Conservation (phyloP, 805 yeast genomes). For the Henningerozyma blattae region DNA sequence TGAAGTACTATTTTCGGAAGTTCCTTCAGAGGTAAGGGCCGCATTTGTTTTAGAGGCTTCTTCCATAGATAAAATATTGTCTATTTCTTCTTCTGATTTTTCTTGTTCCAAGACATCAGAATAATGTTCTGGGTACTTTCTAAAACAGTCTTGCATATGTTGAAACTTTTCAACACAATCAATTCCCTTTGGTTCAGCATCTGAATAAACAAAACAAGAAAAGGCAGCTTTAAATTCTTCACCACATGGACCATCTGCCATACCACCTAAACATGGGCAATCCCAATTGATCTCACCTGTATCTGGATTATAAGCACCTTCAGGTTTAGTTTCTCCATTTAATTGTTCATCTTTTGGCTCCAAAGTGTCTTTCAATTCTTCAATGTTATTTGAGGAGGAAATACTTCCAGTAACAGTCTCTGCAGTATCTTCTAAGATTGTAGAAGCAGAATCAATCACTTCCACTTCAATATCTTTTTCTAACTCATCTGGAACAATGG, state of each 20-base stretch:
- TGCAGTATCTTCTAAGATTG: background rate
- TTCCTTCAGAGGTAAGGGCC: too few relatives aligned
- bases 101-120: slow-evolving; percentile 51
- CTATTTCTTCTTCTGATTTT: slow-evolving; percentile 4
- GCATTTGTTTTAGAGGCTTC: too few relatives aligned
- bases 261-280: slow-evolving; percentile 98
- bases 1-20: too few relatives aligned
- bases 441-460: background rate
- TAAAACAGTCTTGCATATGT: slow-evolving; percentile 86
- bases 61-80: background rate
- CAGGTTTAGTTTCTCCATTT: slow-evolving; percentile 30
- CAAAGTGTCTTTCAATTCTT: background rate
- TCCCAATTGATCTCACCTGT: slow-evolving; percentile 99
- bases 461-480: slow-evolving; percentile 1
- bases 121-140: slow-evolving; percentile 83
- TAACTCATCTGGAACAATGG: slow-evolving; percentile 1
- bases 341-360: background rate
- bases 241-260: slow-evolving; percentile 99
- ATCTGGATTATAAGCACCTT: slow-evolving; percentile 84
- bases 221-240: slow-evolving; percentile 90
- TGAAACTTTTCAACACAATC: slow-evolving; percentile 89
- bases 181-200: slow-evolving; percentile 90
- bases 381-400: too few relatives aligned
- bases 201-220: slow-evolving; percentile 88
- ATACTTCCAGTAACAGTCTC: background rate